These are phyloP conservation scores for Corchorus olitorius DNA, from an alignment of 345 rosid genomes.

Conservation along the genomic window DNA sequence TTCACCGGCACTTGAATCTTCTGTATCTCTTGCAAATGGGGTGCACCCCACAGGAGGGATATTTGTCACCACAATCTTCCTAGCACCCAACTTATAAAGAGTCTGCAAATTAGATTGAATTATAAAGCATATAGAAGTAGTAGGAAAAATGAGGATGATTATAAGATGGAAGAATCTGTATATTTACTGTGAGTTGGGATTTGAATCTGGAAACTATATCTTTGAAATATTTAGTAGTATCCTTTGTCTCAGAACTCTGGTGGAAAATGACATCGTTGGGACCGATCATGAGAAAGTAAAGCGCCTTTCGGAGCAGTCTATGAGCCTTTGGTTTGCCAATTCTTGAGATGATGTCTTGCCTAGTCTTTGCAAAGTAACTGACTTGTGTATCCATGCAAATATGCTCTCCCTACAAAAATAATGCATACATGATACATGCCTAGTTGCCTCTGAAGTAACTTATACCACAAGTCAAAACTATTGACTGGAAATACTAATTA, in stretches of 20 bases:
- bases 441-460: no score
- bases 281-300: constrained; percentile 15
- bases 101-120: constrained; percentile 10
- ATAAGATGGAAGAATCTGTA: neutral
- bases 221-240: neutral
- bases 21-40: neutral
- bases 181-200: constrained; percentile 21
- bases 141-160: neutral
- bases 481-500: no score
- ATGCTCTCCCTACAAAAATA: constrained; percentile 49
- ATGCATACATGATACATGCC: no score
- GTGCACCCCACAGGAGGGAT: neutral
- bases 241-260: neutral
- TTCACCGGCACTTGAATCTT: no score
- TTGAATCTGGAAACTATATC: neutral
- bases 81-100: constrained; percentile 28
- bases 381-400: constrained; percentile 58
- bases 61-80: constrained; percentile 17
- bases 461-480: no score
- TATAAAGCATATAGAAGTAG: constrained; percentile 1
- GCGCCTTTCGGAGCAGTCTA: constrained; percentile 27
- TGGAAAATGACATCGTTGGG: constrained; percentile 2
- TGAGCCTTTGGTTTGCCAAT: constrained; percentile 41
- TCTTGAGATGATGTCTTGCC: constrained; percentile 37
- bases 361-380: constrained; percentile 36